Evolutionary conservation across 129 eudicot species (phyloP).

Genomic region (Artemisia tridentata): DNA sequence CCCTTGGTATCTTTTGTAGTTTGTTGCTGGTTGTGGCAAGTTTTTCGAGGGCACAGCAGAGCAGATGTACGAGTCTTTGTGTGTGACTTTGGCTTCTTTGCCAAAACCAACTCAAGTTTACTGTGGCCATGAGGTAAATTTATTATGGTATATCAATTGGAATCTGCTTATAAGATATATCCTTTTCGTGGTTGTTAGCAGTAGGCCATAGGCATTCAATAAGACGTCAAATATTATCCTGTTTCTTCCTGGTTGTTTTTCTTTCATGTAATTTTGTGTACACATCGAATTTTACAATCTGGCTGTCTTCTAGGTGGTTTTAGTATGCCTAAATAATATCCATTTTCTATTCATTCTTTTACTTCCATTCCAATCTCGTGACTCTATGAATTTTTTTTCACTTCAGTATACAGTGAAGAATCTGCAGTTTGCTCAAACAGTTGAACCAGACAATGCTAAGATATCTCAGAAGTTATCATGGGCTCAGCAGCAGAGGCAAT

Average conservation of each 20-base stretch:
- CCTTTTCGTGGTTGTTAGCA: not conserved
- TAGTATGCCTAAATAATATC: not conserved
- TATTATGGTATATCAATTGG: not conserved
- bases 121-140: slow-evolving; percentile 88
- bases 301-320: too few relatives aligned
- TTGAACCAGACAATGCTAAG: slow-evolving; percentile 82
- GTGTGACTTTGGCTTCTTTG: slow-evolving; percentile 76
- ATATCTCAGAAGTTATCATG: slow-evolving; percentile 70
- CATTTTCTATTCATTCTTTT: not conserved
- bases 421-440: slow-evolving; percentile 92
- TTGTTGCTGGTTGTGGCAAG: slow-evolving; percentile 94
- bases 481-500: slow-evolving; percentile 82
- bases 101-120: slow-evolving; percentile 86
- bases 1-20: slow-evolving; percentile 37
- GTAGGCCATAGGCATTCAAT: too few relatives aligned
- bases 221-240: too few relatives aligned
- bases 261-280: too few relatives aligned
- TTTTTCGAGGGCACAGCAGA: slow-evolving; percentile 97
- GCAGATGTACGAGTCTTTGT: slow-evolving; percentile 82
- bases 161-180: not conserved
- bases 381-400: not conserved
- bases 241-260: too few relatives aligned
- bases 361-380: not conserved
- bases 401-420: slow-evolving; percentile 95
- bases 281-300: too few relatives aligned